Conservation (phyloP, 2,329 filamentous ascomycete species). For the Fusarium concolor region DNA sequence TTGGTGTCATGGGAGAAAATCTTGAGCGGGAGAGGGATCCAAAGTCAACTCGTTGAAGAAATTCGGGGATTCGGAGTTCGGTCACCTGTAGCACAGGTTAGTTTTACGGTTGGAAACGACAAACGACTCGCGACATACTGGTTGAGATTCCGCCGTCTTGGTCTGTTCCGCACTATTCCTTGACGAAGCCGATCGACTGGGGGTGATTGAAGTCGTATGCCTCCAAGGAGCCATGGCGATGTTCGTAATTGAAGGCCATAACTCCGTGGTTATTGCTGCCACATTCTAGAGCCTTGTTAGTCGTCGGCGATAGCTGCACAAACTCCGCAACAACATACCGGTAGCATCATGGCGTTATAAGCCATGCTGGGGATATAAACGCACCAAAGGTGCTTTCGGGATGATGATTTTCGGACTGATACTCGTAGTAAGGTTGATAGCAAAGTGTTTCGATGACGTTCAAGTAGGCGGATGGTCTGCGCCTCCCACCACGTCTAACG, state of each 20-base stretch:
- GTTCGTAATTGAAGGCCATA: conserved; percentile 60
- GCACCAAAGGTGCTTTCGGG: conserved; percentile 20
- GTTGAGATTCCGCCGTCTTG: conserved; percentile 21
- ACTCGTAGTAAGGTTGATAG: conserved; percentile 21
- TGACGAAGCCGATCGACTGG: conserved; percentile 24
- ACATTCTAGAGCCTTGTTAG: conserved; percentile 52
- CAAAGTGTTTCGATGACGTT: conserved; percentile 40
- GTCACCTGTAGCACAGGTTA: conserved; percentile 33
- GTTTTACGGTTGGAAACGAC: conserved; percentile 13
- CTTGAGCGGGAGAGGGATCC: conserved; percentile 14
- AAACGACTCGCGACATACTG: conserved; percentile 31
- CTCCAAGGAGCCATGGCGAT: conserved; percentile 54
- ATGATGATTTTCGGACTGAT: conserved; percentile 20
- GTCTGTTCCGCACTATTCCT: conserved; percentile 11
- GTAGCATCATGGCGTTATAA: conserved; percentile 46
- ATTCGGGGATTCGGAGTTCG: conserved; percentile 44
- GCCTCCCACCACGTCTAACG: conserved; percentile 21
- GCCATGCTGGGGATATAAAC: conserved; percentile 38
- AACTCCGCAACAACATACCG: conserved; percentile 41
- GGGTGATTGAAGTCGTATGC: conserved; percentile 21
- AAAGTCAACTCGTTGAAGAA: conserved; percentile 42
- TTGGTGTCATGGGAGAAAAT: conserved; percentile 19
- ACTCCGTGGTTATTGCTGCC: conserved; percentile 57
- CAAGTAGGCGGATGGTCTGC: conserved; percentile 17
- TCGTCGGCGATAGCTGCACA: conserved; percentile 15